Conservation (phyloP, 805 yeast genomes). For the Candida hungchunana region DNA sequence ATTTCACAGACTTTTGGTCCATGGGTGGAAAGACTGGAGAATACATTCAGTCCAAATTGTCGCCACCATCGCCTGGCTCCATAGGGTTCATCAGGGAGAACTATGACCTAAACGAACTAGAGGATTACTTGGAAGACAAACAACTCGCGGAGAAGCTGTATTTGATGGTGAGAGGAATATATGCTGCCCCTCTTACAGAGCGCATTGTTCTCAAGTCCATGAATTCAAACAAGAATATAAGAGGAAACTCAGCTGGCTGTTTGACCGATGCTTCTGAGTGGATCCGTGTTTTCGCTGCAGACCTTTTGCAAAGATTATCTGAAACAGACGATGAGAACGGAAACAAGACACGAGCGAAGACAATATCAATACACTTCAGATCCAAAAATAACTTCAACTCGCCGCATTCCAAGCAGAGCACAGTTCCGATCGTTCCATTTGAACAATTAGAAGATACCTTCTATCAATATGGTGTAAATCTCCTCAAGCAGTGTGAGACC, state of each 20-base stretch:
- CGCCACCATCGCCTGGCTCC: constrained; percentile 42
- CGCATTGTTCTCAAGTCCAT: constrained; percentile 72
- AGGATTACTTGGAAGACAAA: constrained; percentile 38
- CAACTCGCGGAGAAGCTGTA: constrained; percentile 52
- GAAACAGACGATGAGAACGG: constrained; percentile 68
- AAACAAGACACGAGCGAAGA: constrained; percentile 40
- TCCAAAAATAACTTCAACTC: constrained; percentile 23
- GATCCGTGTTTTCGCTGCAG: constrained; percentile 82
- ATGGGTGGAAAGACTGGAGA: constrained; percentile 89
- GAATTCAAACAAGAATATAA: constrained; percentile 83
- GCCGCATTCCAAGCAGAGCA: constrained; percentile 35
- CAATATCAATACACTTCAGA: constrained; percentile 37
- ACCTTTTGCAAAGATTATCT: constrained; percentile 60
- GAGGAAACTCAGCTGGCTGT: constrained; percentile 47
- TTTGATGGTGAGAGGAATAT: constrained; percentile 61
- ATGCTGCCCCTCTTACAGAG: constrained; percentile 47
- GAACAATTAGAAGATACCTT: constrained; percentile 25
- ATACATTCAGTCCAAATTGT: constrained; percentile 43
- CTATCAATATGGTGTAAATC: constrained; percentile 31
- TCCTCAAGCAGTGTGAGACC: constrained; percentile 38
- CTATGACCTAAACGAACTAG: constrained; percentile 38
- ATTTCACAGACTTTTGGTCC: constrained; percentile 77
- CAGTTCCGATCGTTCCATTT: constrained; percentile 17
- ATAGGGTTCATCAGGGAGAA: constrained; percentile 49
- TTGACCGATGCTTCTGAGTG: constrained; percentile 57